Conservation (phyloP, 441 rosid genomes). For the Theobroma grandiflorum region DNA sequence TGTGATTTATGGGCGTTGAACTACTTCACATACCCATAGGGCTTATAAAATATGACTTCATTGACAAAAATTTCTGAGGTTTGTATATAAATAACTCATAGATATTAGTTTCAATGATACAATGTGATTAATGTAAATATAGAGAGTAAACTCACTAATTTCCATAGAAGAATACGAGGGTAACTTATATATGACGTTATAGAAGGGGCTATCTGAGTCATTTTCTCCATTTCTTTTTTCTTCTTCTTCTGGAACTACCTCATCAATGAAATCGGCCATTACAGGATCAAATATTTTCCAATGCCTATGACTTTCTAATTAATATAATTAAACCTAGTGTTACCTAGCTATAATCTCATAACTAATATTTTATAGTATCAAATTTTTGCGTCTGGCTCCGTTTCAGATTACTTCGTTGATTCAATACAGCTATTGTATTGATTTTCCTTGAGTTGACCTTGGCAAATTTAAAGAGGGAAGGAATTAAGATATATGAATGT, state of each 20-base stretch:
- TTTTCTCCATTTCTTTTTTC: not conserved
- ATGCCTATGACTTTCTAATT: not conserved
- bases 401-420: conserved; percentile 18
- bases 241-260: not conserved
- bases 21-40: no score
- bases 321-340: not conserved
- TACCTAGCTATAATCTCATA: not conserved
- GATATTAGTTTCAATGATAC: no score
- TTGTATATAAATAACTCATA: no score
- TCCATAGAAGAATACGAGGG: not conserved
- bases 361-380: not conserved
- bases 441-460: not conserved
- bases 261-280: not conserved
- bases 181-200: not conserved
- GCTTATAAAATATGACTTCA: no score
- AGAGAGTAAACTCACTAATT: not conserved
- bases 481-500: not conserved
- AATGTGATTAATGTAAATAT: no score
- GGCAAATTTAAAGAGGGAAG: not conserved
- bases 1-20: no score
- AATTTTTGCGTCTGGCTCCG: conserved; percentile 17
- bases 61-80: no score
- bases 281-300: not conserved
- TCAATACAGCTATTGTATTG: not conserved
- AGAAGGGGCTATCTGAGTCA: not conserved